Conservation (phyloP, 805 yeast genomes). For the Candida morakotiae region DNA sequence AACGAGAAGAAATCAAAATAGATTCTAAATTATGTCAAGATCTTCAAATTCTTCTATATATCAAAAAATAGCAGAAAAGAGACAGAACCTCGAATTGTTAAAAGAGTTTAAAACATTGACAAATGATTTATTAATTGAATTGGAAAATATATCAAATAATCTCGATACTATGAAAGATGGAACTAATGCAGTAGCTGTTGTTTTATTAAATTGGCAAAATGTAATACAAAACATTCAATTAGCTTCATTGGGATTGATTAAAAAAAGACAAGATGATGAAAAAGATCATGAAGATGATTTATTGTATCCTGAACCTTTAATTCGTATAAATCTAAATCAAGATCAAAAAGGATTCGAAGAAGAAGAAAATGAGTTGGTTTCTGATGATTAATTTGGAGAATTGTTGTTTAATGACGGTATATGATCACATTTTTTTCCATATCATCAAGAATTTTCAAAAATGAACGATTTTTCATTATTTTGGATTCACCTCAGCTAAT, state of each 20-base stretch:
- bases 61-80: slow-evolving; percentile 40
- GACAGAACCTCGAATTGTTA: slow-evolving; percentile 47
- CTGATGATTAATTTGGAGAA: too few relatives aligned
- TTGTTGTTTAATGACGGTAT: too few relatives aligned
- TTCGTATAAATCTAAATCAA: slow-evolving; percentile 51
- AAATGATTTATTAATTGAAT: slow-evolving; percentile 38
- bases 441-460: too few relatives aligned
- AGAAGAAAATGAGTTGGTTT: slow-evolving; percentile 6
- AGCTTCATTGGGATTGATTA: slow-evolving; percentile 51
- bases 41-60: slow-evolving; percentile 10
- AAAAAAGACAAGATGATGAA: slow-evolving; percentile 38
- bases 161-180: slow-evolving; percentile 51
- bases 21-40: slow-evolving; percentile 2
- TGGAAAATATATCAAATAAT: slow-evolving; percentile 46
- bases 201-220: slow-evolving; percentile 63
- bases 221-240: slow-evolving; percentile 57
- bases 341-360: slow-evolving; percentile 19
- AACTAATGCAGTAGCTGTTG: slow-evolving; percentile 53
- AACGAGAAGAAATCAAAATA: slow-evolving; percentile 4
- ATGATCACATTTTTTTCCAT: too few relatives aligned
- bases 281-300: slow-evolving; percentile 19
- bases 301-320: slow-evolving; percentile 64
- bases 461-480: too few relatives aligned
- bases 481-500: too few relatives aligned
- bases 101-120: slow-evolving; percentile 47